A percentile compares a stretch with the other conserved stretches of the same genome.
These are phyloP conservation scores for Globisporangium viniferum DNA, from an alignment of 352 stramenopile genomes.

Conservation along the genomic window DNA sequence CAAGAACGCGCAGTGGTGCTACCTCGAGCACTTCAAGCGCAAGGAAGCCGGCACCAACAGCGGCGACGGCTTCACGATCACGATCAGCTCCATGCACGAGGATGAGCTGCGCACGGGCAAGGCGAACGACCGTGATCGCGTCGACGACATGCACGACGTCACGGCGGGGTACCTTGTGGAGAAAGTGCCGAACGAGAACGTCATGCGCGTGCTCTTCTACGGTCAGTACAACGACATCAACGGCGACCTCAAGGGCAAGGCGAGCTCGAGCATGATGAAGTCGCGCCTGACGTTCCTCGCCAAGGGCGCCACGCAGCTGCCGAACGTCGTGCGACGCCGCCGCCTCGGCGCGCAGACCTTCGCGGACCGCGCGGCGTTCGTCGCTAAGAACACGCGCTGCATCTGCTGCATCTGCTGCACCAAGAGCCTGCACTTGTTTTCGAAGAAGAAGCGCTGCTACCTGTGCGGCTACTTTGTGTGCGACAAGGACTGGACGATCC, in stretches of 20 bases:
- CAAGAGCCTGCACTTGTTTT: slow-evolving; percentile 34
- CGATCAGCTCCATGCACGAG: slow-evolving; percentile 27
- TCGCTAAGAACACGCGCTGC: slow-evolving; percentile 45
- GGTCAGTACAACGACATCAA: slow-evolving; percentile 22
- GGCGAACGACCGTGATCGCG: slow-evolving; percentile 14
- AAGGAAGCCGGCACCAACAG: not conserved
- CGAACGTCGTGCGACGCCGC: slow-evolving; percentile 50
- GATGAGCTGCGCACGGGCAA: slow-evolving; percentile 41
- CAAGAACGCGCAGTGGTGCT: slow-evolving; percentile 18
- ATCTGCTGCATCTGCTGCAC: slow-evolving; percentile 61
- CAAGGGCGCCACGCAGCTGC: slow-evolving; percentile 26
- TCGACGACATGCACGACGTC: slow-evolving; percentile 36
- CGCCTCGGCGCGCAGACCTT: slow-evolving; percentile 58
- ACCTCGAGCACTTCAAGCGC: slow-evolving; percentile 22
- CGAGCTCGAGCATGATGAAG: slow-evolving; percentile 15
- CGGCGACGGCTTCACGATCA: slow-evolving; percentile 26
- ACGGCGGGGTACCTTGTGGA: slow-evolving; percentile 32
- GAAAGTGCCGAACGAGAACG: slow-evolving; percentile 27
- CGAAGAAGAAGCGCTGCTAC: slow-evolving; percentile 35
- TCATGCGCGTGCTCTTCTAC: slow-evolving; percentile 42
- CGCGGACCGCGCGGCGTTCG: slow-evolving; percentile 38
- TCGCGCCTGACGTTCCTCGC: slow-evolving; percentile 38
- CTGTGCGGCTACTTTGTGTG: slow-evolving; percentile 40
- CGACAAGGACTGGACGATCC: slow-evolving; percentile 32
- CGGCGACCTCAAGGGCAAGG: slow-evolving; percentile 9